Evolutionary conservation across 75 land plant genomes (phyloP), one percentile per base, ranked within the genome.

Genomic region (Azolla pinnata): DNA sequence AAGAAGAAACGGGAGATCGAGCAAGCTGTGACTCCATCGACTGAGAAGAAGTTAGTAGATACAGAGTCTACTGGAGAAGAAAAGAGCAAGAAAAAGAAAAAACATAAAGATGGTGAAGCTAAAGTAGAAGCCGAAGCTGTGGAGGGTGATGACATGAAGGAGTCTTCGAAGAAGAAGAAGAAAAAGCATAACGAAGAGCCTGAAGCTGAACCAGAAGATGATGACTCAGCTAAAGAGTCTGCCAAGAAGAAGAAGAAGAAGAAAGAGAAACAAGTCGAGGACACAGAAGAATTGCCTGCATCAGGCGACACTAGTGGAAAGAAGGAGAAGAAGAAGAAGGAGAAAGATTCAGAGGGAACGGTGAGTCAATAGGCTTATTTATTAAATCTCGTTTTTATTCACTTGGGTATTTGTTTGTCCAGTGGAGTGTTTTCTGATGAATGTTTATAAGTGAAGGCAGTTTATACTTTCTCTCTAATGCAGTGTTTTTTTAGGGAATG

Each of bases 211-310:
- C 55, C 33, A 18, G 49, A 26, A 0, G 51, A 29, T 7, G n/a
- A 0, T 44, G 17, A 49, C 42, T n/a, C 35, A 62, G 29, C 50
- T 18, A 29, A 34, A 29, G 5, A 35, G 63, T 45, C 24, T 0
- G 52, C 27, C 34, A 56, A 76, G 48, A 72, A 74, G 61, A 79
- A 74, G 68, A 76, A 80, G 31, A 80, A 73, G 75, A 82, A 82
- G 66, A 74, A 71, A 56, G 73, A 79, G 71, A 70, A 67, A 29
- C 46, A 21, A 18, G 72, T 55, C 47, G 40, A 30, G 26, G 74
- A 70, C n/a, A 65, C 64, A 16, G 0, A 31, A 7, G 47, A 5
- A 28, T 19, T 8, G 29, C 16, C 28, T 30, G 1, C 12, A 4
- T n/a, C n/a, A n/a, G n/a, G 34, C 17, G 27, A 12, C 0, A 10